These are phyloP conservation scores for Protostelium mycophagum DNA, from an alignment of 78 protist species.

Conservation along the genomic window DNA sequence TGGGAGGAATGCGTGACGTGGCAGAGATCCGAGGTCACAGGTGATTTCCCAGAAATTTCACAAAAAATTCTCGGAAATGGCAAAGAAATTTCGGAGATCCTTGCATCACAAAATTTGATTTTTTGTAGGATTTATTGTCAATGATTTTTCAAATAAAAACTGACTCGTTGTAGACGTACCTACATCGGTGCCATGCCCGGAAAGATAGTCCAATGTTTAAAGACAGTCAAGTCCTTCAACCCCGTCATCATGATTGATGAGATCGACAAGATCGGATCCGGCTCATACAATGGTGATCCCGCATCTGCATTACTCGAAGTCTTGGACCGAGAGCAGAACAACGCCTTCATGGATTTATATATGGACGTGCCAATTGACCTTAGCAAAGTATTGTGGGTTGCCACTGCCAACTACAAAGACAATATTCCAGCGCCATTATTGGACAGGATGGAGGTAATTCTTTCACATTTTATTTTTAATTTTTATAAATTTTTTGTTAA, in stretches of 20 bases:
- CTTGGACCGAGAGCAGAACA: constrained; percentile 95
- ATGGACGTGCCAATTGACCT: constrained; percentile 66
- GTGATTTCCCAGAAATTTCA: no score
- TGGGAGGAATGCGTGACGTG: constrained; percentile 93
- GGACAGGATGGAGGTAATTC: constrained; percentile 91
- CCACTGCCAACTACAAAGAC: constrained; percentile 88
- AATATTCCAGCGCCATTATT: constrained; percentile 84
- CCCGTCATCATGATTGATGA: constrained; percentile 97
- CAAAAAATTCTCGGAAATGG: no score
- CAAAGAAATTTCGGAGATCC: no score
- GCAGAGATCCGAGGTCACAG: constrained; percentile 93
- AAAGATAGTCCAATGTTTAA: constrained; percentile 89
- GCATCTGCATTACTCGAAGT: constrained; percentile 90
- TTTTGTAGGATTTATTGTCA: background rate
- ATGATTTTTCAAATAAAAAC: background rate
- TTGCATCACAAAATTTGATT: background rate
- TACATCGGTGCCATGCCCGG: constrained; percentile 97
- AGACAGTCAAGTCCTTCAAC: constrained; percentile 60
- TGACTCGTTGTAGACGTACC: constrained; percentile 61
- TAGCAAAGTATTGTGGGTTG: constrained; percentile 78
- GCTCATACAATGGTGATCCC: constrained; percentile 84
- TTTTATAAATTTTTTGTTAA: no score
- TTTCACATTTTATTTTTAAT: background rate
- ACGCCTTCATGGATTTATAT: constrained; percentile 87
- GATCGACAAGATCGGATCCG: constrained; percentile 72